Conservation (phyloP, 805 yeast genomes). For the Candida sphagnicola region DNA sequence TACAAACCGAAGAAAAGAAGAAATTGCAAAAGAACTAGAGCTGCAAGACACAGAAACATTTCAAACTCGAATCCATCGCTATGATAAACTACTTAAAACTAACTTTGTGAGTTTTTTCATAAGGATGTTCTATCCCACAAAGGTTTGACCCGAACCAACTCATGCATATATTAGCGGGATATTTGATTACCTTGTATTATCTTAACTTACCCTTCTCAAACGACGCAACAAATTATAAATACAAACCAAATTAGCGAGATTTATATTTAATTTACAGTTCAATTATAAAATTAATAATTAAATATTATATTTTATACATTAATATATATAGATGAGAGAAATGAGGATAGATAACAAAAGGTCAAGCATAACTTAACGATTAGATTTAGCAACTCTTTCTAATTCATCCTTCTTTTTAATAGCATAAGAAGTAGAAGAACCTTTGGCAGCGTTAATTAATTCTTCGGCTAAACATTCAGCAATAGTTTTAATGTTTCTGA, state of each 20-base stretch:
- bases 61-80: slow-evolving; percentile 8
- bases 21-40: slow-evolving; percentile 44
- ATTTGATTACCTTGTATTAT: too few species aligned
- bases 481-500: slow-evolving; percentile 99
- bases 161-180: too few species aligned
- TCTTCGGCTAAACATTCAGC: slow-evolving; percentile 99
- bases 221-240: too few species aligned
- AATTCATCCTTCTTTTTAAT: slow-evolving; percentile 99
- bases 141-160: neutral
- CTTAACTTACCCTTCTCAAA: too few species aligned
- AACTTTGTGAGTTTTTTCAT: slow-evolving; percentile 9
- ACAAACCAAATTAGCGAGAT: neutral
- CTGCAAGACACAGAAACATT: slow-evolving; percentile 18
- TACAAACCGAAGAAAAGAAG: neutral
- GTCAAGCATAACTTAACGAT: slow-evolving; percentile 68
- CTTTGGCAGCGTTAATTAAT: slow-evolving; percentile 99
- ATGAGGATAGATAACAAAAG: neutral
- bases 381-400: slow-evolving; percentile 99
- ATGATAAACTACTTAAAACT: slow-evolving; percentile 10
- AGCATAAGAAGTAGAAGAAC: slow-evolving; percentile 99
- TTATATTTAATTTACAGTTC: neutral
- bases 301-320: slow-evolving; percentile 1
- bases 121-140: slow-evolving; percentile 18
- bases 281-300: slow-evolving; percentile 1
- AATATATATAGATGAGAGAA: slow-evolving; percentile 2